phyloP scores from a whole-genome alignment of 1,139 yeast species.

The Magnusiomyces ingens region DNA sequence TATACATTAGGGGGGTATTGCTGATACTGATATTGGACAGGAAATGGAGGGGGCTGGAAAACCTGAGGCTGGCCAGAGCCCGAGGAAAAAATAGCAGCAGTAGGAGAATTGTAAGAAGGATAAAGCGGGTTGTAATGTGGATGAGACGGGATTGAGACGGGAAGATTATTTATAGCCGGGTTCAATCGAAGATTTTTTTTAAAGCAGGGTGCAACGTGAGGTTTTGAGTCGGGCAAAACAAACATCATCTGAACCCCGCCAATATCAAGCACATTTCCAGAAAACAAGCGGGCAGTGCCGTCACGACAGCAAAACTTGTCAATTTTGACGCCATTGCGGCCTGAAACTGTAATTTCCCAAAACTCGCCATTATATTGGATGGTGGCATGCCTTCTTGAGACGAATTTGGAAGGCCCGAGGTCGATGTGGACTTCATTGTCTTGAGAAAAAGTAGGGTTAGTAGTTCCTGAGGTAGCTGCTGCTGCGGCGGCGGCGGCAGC shows the following conservation, averaged over 20 bases:
- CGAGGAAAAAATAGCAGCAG: not conserved
- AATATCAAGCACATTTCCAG: conserved; percentile 85
- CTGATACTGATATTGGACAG: not conserved
- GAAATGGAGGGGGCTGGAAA: not conserved
- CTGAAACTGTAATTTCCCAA: conserved; percentile 81
- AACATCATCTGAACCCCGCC: conserved; percentile 99
- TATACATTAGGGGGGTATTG: too few relatives aligned
- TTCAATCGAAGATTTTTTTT: conserved; percentile 2
- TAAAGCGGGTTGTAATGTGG: not conserved
- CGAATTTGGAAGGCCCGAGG: conserved; percentile 94
- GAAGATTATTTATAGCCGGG: not conserved
- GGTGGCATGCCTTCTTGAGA: conserved; percentile 80
- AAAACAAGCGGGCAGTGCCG: conserved; percentile 45
- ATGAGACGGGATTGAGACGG: not conserved
- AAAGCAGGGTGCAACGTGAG: conserved; percentile 34
- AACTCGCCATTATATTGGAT: conserved; percentile 70
- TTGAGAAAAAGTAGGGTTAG: conserved; percentile 12
- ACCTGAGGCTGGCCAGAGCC: not conserved
- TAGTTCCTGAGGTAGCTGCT: conserved; percentile 16
- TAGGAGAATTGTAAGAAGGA: not conserved
- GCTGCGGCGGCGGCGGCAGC: too few relatives aligned
- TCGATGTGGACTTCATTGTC: conserved; percentile 67
- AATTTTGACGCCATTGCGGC: conserved; percentile 89
- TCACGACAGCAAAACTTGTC: conserved; percentile 53
- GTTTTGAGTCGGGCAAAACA: conserved; percentile 87